These are phyloP conservation scores for Phytophthora niederhauseri DNA, from an alignment of 352 stramenopile genomes.

Conservation along the genomic window DNA sequence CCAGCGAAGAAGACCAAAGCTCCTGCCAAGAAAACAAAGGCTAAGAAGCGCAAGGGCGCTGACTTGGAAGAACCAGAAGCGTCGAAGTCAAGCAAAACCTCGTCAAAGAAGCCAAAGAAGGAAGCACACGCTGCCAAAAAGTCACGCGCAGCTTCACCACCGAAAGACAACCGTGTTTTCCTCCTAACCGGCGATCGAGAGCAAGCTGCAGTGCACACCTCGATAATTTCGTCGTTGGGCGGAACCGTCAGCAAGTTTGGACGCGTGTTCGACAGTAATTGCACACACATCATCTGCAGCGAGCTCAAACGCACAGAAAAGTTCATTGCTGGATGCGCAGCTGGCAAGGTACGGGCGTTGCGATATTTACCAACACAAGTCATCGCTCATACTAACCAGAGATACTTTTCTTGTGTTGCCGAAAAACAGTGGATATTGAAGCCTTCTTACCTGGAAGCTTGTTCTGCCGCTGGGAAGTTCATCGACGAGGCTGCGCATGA, in stretches of 20 bases:
- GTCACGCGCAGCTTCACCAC: slow-evolving; percentile 8
- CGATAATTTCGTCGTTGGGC: slow-evolving; percentile 72
- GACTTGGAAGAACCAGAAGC: slow-evolving; percentile 21
- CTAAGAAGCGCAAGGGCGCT: slow-evolving; percentile 36
- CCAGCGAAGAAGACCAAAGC: slow-evolving; percentile 24
- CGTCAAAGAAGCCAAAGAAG: slow-evolving; percentile 40
- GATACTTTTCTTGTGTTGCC: slow-evolving; percentile 5
- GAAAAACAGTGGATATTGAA: slow-evolving; percentile 81
- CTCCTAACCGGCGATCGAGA: slow-evolving; percentile 79
- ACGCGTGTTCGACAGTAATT: slow-evolving; percentile 68
- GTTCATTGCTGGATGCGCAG: slow-evolving; percentile 80
- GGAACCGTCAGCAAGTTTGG: slow-evolving; percentile 67
- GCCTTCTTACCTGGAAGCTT: slow-evolving; percentile 77
- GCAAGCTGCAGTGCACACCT: slow-evolving; percentile 75
- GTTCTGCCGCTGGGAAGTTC: slow-evolving; percentile 67
- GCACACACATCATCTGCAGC: slow-evolving; percentile 89
- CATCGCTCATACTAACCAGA: slow-evolving; percentile 6
- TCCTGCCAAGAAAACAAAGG: slow-evolving; percentile 25
- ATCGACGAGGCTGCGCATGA: slow-evolving; percentile 75
- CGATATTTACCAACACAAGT: neutral
- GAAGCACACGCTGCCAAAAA: slow-evolving; percentile 22
- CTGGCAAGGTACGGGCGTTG: slow-evolving; percentile 66
- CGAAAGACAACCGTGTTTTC: slow-evolving; percentile 49
- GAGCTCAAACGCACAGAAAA: slow-evolving; percentile 90
- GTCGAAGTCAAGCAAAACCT: slow-evolving; percentile 17